Evolutionary conservation across 1,284 basidiomycete species (phyloP), one percentile per base, ranked within the genome.

Genomic region (Pseudozyma pruni): DNA sequence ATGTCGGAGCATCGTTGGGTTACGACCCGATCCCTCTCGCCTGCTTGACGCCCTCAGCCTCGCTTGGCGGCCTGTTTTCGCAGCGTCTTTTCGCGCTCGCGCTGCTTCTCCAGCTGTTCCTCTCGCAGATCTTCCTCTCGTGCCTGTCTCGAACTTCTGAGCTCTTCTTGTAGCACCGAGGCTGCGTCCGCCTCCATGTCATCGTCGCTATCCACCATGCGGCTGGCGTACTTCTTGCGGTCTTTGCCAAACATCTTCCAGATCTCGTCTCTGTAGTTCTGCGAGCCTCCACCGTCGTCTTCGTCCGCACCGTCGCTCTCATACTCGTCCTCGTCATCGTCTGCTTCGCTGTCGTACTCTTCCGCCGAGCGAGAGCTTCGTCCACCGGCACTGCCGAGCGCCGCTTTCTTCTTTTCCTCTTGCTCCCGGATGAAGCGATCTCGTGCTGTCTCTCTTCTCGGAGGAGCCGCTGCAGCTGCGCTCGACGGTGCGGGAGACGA

Each of bases 141-240:
- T 4, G 74, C 79, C 27, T 69, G 57, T 42, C 49, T 57, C 0
- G 77, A 66, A 31, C 74, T 74, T 19, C 75, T 64, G 42, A 64
- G 44, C 56, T 81, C 79, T 34, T 81, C 79, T 35, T 62, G 55
- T 19, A 72, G 43, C 40, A 81, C 75, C 22, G 67, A 72, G 0
- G 51, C 62, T 8, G 77, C 74, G 20, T 75, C 78, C 4, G 79
- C 79, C 41, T 81, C 79, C 79, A 81, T 81, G 20, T 81, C 79
- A 47, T 79, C 77, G 48, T 79, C 76, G 64, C 74, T 76, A 33
- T 78, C 74, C 32, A 74, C 64, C 34, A 74, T 52, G 11, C 71
- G 53, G 38, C 68, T 66, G 2, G 70, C 62, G 43, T 79, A 79
- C 52, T 64, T 54, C 17, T 63, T 61, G 32, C 76, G 72, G 25